These are phyloP conservation scores for Mycocentrospora acerina DNA, from an alignment of 2,329 filamentous ascomycete species.

Conservation along the genomic window DNA sequence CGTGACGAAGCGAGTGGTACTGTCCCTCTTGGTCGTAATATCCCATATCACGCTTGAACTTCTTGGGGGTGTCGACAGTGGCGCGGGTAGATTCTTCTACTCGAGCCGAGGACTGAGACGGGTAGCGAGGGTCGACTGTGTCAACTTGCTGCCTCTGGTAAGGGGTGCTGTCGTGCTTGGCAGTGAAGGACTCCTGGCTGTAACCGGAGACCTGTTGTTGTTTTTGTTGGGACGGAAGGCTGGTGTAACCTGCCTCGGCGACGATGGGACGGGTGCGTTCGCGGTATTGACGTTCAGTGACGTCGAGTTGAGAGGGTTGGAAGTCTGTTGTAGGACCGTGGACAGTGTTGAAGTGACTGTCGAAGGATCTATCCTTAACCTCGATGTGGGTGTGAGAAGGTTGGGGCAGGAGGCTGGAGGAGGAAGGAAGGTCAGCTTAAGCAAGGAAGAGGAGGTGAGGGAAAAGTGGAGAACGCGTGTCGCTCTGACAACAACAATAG, in stretches of 20 bases:
- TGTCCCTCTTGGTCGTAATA: constrained; percentile 79
- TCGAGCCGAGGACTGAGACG: constrained; percentile 46
- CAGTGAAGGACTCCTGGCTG: constrained; percentile 41
- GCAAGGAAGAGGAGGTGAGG: constrained; percentile 40
- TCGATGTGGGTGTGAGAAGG: constrained; percentile 65
- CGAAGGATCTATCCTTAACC: constrained; percentile 57
- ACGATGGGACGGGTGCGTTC: constrained; percentile 59
- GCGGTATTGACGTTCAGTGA: constrained; percentile 65
- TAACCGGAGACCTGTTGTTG: constrained; percentile 44
- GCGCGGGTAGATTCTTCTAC: constrained; percentile 52
- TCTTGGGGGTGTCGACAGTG: constrained; percentile 54
- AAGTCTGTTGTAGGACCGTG: constrained; percentile 54
- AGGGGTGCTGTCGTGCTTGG: constrained; percentile 45
- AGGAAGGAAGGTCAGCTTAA: constrained; percentile 41
- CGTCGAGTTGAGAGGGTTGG: constrained; percentile 60
- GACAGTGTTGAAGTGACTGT: constrained; percentile 50
- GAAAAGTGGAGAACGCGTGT: constrained; percentile 42
- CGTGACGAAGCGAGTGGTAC: constrained; percentile 73
- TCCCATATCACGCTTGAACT: constrained; percentile 66
- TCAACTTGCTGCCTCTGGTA: constrained; percentile 36
- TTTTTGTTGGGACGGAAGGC: constrained; percentile 28
- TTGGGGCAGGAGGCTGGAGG: constrained; percentile 57
- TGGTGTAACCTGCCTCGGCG: constrained; percentile 45
- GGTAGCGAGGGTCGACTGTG: constrained; percentile 42
- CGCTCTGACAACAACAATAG: constrained; percentile 44